Evolutionary conservation across 306 rosid genomes (phyloP).

Genomic region (Prinsepia uniflora): DNA sequence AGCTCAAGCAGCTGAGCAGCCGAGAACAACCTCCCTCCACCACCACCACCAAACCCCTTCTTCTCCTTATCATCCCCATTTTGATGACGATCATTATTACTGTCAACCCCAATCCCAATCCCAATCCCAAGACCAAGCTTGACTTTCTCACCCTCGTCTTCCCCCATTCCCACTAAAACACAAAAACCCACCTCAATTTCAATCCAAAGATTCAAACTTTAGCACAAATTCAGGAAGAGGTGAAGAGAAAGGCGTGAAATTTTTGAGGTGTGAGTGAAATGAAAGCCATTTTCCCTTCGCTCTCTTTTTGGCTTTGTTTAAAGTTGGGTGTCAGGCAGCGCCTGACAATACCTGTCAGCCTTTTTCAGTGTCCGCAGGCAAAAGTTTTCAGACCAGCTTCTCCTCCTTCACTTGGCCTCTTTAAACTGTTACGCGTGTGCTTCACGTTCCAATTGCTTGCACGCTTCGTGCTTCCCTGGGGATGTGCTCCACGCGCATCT

Average conservation of each 20-base stretch:
- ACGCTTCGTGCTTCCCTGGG: not conserved
- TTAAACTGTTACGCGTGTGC: not conserved
- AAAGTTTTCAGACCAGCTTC: conserved; percentile 3
- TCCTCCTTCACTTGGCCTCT: not conserved
- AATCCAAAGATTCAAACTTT: not conserved
- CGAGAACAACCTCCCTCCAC: conserved; percentile 27
- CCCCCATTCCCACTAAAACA: not conserved
- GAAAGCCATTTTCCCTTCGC: not conserved
- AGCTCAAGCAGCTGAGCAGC: conserved; percentile 60
- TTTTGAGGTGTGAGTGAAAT: not conserved
- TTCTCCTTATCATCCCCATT: not conserved
- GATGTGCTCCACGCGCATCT: conserved; percentile 25
- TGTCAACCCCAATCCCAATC: conserved; percentile 27
- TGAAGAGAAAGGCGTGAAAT: not conserved
- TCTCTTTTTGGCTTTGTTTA: not conserved
- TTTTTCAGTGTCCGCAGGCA: conserved; percentile 17
- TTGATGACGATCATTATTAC: not conserved
- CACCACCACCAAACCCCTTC: conserved; percentile 11
- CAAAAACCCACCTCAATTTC: not conserved
- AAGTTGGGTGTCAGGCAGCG: conserved; percentile 9
- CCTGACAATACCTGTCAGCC: conserved; percentile 12
- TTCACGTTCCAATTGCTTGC: not conserved
- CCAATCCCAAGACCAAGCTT: conserved; percentile 40
- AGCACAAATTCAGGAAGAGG: not conserved
- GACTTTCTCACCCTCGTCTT: not conserved